These are phyloP conservation scores for Pleurozium schreberi DNA, from an alignment of 225 moss, liverwort and hornwort genomes.

Conservation along the genomic window DNA sequence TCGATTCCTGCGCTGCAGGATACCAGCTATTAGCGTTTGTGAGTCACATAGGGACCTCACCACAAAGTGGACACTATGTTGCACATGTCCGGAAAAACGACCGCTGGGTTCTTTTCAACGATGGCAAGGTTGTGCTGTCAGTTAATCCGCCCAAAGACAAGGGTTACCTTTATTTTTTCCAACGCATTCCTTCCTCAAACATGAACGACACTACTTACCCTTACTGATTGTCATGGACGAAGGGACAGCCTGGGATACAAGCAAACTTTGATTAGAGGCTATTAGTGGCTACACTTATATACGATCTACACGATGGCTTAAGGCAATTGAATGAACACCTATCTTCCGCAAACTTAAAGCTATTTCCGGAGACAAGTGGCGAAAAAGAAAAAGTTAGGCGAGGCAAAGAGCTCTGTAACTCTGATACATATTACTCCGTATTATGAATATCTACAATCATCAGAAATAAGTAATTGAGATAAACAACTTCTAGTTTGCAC, in stretches of 20 bases:
- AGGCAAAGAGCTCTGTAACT: background rate
- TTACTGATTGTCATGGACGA: background rate
- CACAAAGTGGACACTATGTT: conserved; percentile 74
- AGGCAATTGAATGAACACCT: background rate
- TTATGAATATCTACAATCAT: background rate
- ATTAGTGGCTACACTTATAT: no score
- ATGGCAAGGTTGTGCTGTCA: conserved; percentile 68
- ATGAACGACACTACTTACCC: background rate
- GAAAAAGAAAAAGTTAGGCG: background rate
- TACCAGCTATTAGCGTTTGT: conserved; percentile 75
- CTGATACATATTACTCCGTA: background rate
- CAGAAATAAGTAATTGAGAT: background rate
- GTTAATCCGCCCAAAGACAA: conserved; percentile 68
- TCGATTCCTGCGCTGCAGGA: conserved; percentile 25
- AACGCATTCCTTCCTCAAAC: conserved; percentile 29
- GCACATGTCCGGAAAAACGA: conserved; percentile 56
- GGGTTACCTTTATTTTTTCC: conserved; percentile 82
- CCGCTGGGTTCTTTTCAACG: conserved; percentile 69
- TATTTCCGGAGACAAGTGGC: no score
- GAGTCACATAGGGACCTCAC: conserved; percentile 72
- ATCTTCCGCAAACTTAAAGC: background rate
- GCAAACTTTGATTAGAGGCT: background rate
- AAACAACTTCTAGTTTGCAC: background rate
- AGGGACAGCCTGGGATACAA: background rate
- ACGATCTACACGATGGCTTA: no score